Base-by-base conservation (phyloP, 768 basidiomycete genomes). In the Xerocomellus intermedius region DNA sequence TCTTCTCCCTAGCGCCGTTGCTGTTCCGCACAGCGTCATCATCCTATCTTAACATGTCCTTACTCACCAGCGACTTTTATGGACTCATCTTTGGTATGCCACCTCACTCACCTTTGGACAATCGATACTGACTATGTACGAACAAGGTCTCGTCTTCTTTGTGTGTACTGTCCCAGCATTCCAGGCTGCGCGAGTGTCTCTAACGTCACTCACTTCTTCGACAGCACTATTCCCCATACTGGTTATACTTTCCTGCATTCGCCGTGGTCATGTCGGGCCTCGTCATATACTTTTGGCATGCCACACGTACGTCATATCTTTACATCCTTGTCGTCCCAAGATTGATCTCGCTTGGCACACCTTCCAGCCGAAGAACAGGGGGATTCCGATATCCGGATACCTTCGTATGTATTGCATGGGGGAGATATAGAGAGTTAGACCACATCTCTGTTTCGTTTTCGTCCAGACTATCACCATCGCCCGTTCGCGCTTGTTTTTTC, bases 1-100 rank as follows among this genome's bases (percentile, higher is more conserved):
- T 94, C 49, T 94, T 94, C 65, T 92, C 91, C 26, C 78, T 91
- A 41, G 88, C 91, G 5, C 91, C 91, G 17, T 64, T 91, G 50
- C 75, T 94, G 39, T 94, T 89, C 72, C 87, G 92, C 53, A 78
- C 89, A 67, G 87, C 92, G 2, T 93, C 91, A 0, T 90, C 90
- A 5, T 84, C 89, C 8, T 94, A 88, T 72, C 89, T 85, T 69
- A 94, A 94, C 64, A 78, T 94, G 61, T 87, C 86, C 58, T 70
- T 94, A 9, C 80, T 94, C n/a, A 87, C 92, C 8, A 88, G 87
- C 67, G 91, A 94, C 73, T 94, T 93, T 64, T 94, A 86, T 62
- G 90, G 92, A 22, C 78, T 94, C 30, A 75, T 94, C 7, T 89
- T 94, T 60, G 92, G 71, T 69, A 54, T 9, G 63, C 58, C 16